A percentile compares a stretch with the other conserved stretches of the same genome.
Conservation (phyloP, 441 rosid species). For the Arabidopsis lyrata region DNA sequence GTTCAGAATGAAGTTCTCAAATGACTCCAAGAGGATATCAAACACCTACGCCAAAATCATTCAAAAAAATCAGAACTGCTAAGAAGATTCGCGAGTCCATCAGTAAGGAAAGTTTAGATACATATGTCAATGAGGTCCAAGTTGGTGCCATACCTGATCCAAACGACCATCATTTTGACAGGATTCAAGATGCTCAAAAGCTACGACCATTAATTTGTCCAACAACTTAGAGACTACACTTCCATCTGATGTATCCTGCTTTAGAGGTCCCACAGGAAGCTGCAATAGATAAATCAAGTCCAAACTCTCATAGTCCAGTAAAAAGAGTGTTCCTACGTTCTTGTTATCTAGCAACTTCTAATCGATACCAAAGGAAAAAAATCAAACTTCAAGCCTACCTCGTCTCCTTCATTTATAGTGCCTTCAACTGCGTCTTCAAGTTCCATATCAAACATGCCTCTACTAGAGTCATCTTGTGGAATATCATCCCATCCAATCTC, state of each 20-base stretch:
- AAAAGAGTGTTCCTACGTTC: slow-evolving; percentile 3
- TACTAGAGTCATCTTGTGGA: slow-evolving; percentile 67
- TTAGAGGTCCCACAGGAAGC: slow-evolving; percentile 54
- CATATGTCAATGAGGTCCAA: background rate
- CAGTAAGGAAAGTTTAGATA: slow-evolving; percentile 1
- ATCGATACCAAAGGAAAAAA: slow-evolving; percentile 12
- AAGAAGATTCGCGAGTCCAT: slow-evolving; percentile 1
- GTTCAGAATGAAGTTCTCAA: slow-evolving; percentile 62
- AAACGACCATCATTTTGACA: slow-evolving; percentile 68
- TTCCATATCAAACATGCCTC: slow-evolving; percentile 87
- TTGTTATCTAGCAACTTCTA: background rate
- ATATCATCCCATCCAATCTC: slow-evolving; percentile 82
- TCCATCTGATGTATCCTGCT: slow-evolving; percentile 55
- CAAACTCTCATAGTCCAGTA: background rate
- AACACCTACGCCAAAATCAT: slow-evolving; percentile 59
- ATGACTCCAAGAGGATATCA: slow-evolving; percentile 70
- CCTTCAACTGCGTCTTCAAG: slow-evolving; percentile 60
- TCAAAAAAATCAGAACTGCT: background rate
- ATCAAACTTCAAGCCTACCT: slow-evolving; percentile 50
- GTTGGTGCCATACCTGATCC: slow-evolving; percentile 58
- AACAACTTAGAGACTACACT: slow-evolving; percentile 64
- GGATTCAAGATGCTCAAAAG: slow-evolving; percentile 83
- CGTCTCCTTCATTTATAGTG: slow-evolving; percentile 46
- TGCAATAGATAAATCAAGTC: slow-evolving; percentile 40
- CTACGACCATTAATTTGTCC: slow-evolving; percentile 73